Base-by-base conservation (phyloP, 2,329 filamentous ascomycete genomes). In the Epichloe brachyelytri region DNA sequence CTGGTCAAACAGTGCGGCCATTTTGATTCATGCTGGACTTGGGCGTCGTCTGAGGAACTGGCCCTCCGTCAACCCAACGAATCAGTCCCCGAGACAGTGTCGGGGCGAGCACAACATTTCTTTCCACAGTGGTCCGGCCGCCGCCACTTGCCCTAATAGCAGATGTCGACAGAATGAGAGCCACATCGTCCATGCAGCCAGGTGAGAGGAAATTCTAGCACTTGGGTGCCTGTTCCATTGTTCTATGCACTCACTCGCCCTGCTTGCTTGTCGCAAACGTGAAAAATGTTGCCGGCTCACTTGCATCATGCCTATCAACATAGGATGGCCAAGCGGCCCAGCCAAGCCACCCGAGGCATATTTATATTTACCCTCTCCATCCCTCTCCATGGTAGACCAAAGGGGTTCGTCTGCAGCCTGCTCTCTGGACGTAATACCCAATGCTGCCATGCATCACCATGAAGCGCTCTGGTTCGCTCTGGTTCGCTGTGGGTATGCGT, bases 21-120 rank as follows among this genome's bases (percentile, higher is more conserved):
- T 49, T 4, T 50, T 30, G 51, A 55, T 34, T 17, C 44, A 22
- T 22, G 50, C 20, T 55, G 53, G 56, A 39, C 22, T 26, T 53
- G 53, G 53, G 44, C 53, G 15, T 45, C 51, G 11, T 40, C 51
- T 11, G 38, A 37, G 14, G 40, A 43, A 11, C 17, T 17, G 5
- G 8, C 33, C n/a, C 15, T 30, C 20, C 36, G 5, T 49, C 51
- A 17, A 33, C 8, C 19, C 41, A 41, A 20, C 36, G 45, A 19
- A 20, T 46, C 46, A 12, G 33, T 41, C 40, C 45, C 15, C 22
- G 17, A 46, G n/a, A 40, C 43, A 22, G 22, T 41, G 14, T 48
- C 17, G 36, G 49, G 12, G 8, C 17, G 33, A 17, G 17, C 15
- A 14, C n/a, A 26, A 12, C n/a, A 36, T 5, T 47, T 37, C 26